Conservation (phyloP, 1,284 basidiomycete species). For the Fomitopsis palustris region DNA sequence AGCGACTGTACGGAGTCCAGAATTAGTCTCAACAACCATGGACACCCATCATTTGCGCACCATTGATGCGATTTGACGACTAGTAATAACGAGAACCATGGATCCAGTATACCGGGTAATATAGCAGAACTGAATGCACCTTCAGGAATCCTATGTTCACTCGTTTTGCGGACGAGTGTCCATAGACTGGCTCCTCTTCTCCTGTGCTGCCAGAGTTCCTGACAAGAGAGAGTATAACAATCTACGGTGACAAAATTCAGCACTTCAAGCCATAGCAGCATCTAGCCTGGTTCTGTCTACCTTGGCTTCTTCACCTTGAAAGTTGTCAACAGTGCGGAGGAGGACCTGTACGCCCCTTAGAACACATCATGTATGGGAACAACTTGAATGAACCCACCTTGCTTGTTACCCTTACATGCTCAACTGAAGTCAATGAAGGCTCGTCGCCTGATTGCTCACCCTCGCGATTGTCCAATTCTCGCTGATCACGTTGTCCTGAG, state of each 20-base stretch:
- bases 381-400: conserved; percentile 35
- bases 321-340: conserved; percentile 74
- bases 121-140: conserved; percentile 29
- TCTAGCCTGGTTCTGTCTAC: conserved; percentile 4
- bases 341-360: conserved; percentile 41
- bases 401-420: conserved; percentile 34
- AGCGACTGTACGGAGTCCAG: conserved; percentile 42
- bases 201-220: conserved; percentile 52
- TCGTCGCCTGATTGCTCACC: conserved; percentile 27
- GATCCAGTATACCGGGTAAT: not conserved
- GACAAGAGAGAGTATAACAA: conserved; percentile 70
- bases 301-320: conserved; percentile 67
- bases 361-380: not conserved
- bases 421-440: conserved; percentile 17
- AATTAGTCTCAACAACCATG: not conserved
- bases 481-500: too few relatives aligned
- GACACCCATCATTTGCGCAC: conserved; percentile 2
- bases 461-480: conserved; percentile 45
- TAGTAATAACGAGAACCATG: conserved; percentile 17
- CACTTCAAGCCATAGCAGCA: not conserved
- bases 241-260: conserved; percentile 24
- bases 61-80: conserved; percentile 60
- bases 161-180: conserved; percentile 33
- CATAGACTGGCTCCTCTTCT: conserved; percentile 19
- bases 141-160: conserved; percentile 68